Conservation (phyloP, 2,329 filamentous ascomycete species). For the Ascochyta fabae region DNA sequence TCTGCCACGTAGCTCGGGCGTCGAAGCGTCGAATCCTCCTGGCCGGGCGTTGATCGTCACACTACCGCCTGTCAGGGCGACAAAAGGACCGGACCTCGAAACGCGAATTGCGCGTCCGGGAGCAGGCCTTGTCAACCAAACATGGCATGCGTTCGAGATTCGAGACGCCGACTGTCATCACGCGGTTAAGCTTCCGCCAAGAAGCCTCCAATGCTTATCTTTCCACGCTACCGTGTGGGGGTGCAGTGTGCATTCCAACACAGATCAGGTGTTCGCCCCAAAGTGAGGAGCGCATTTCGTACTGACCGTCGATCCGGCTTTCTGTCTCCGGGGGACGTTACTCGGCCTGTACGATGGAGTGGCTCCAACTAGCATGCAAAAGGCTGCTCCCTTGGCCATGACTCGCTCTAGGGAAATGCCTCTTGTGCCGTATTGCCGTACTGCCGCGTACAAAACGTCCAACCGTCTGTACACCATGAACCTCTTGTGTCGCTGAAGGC, state of each 20-base stretch:
- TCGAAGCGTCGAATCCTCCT: not conserved
- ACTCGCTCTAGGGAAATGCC: not conserved
- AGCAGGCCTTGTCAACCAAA: conserved; percentile 1
- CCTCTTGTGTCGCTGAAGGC: too few species aligned
- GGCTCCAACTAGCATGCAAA: not conserved
- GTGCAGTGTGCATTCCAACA: conserved; percentile 8
- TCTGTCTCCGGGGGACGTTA: not conserved
- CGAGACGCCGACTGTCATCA: conserved; percentile 6
- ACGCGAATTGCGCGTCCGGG: conserved; percentile 10
- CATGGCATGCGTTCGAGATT: conserved; percentile 5
- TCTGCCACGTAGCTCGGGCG: conserved; percentile 3
- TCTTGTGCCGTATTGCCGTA: not conserved
- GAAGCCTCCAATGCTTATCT: conserved; percentile 31
- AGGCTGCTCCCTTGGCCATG: not conserved
- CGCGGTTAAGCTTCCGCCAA: conserved; percentile 39
- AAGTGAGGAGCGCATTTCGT: not conserved
- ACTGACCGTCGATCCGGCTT: conserved; percentile 5
- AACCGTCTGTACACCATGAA: not conserved
- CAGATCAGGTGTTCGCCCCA: conserved; percentile 17
- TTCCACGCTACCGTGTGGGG: conserved; percentile 8
- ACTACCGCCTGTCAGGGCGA: conserved; percentile 7
- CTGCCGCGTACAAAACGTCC: not conserved
- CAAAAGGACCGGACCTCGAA: conserved; percentile 6
- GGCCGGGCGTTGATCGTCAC: not conserved
- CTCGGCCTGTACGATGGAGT: not conserved